These are phyloP conservation scores for Chondrostereum purpureum DNA, from an alignment of 1,284 basidiomycete species.

Conservation along the genomic window DNA sequence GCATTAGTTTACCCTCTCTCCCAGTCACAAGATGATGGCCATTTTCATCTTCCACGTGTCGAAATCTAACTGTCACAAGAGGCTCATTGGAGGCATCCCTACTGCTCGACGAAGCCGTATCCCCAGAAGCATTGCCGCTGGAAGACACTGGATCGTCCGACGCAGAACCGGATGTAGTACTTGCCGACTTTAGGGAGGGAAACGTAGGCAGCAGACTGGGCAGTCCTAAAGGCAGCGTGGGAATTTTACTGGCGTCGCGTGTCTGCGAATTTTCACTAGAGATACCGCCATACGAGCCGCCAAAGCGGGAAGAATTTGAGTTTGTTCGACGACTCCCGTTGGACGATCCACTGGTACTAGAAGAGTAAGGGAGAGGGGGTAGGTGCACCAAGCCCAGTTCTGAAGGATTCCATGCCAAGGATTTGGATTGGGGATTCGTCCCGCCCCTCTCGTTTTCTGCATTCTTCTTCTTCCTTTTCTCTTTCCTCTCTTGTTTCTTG, in stretches of 20 bases:
- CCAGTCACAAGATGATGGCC: conserved; percentile 75
- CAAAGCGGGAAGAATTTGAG: conserved; percentile 5
- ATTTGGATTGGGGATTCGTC: conserved; percentile 7
- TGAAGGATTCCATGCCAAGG: conserved; percentile 33
- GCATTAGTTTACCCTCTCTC: conserved; percentile 59
- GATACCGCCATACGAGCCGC: neutral
- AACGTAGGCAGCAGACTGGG: neutral
- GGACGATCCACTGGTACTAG: conserved; percentile 14
- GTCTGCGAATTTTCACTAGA: neutral
- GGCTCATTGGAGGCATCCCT: conserved; percentile 19
- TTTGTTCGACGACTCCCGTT: conserved; percentile 5
- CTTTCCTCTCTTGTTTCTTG: conserved; percentile 11
- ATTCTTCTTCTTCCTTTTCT: too few relatives aligned
- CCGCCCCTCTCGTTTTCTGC: too few relatives aligned
- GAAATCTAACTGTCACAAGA: conserved; percentile 57
- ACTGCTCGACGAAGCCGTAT: neutral
- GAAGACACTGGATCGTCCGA: neutral
- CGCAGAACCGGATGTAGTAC: neutral
- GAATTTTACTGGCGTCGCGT: too few relatives aligned
- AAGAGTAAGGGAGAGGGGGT: conserved; percentile 27
- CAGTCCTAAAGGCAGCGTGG: neutral
- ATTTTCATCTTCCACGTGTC: conserved; percentile 62
- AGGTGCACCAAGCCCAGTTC: conserved; percentile 48
- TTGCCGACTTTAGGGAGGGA: too few relatives aligned
- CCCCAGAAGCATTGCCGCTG: neutral